Conservation (phyloP, 495 filamentous ascomycete genomes). For the Durotheca rogersii region DNA sequence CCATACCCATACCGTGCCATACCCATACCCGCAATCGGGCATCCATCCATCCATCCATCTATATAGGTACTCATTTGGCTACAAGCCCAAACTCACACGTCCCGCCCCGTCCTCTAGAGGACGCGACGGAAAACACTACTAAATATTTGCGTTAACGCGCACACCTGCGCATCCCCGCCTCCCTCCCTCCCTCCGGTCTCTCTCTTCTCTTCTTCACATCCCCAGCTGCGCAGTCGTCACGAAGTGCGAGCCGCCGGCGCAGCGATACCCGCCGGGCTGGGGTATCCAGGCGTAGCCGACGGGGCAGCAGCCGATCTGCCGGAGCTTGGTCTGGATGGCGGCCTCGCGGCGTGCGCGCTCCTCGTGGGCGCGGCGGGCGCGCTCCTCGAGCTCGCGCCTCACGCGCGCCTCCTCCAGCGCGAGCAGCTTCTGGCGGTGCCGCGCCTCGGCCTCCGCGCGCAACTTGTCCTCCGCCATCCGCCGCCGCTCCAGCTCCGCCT, state of each 20-base stretch:
- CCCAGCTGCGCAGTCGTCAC: conserved; percentile 37
- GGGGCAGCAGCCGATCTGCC: conserved; percentile 51
- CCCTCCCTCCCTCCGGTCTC: no score
- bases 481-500: conserved; percentile 30
- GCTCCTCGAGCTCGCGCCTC: conserved; percentile 15
- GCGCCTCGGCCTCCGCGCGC: conserved; percentile 15
- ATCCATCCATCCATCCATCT: no score
- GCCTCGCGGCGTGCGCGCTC: conserved; percentile 41
- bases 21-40: no score
- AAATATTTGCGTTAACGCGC: no score
- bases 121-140: no score
- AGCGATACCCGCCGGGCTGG: conserved; percentile 54
- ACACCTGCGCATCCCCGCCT: no score
- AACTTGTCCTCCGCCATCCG: conserved; percentile 16
- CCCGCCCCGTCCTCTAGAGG: no score
- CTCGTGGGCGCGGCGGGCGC: conserved; percentile 32
- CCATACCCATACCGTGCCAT: no score
- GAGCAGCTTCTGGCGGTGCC: conserved; percentile 18
- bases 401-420: conserved; percentile 12
- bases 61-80: no score
- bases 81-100: no score
- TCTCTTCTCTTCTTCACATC: no score
- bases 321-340: conserved; percentile 46
- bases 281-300: conserved; percentile 57
- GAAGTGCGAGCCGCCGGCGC: conserved; percentile 54